Percentiles rank a stretch among this genome's conserved stretches.
Evolutionary conservation across 768 basidiomycete genomes (phyloP).

Genomic region (Nidularia pulvinata): DNA sequence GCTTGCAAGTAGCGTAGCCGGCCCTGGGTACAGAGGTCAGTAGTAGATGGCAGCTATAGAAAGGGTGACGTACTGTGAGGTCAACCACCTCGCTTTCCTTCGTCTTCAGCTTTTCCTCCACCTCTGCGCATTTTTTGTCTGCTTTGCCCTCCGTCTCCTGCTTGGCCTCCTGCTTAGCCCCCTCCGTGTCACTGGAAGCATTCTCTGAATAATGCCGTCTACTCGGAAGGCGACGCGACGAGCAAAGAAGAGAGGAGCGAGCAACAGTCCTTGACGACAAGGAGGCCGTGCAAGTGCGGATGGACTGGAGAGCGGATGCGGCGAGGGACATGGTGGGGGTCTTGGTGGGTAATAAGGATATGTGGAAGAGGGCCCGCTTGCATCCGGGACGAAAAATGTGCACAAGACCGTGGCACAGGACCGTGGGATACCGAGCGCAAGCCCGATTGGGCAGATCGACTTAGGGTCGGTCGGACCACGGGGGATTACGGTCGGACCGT

Average conservation of each 20-base stretch:
- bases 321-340: slow-evolving; percentile 44
- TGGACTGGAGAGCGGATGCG: slow-evolving; percentile 44
- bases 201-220: slow-evolving; percentile 63
- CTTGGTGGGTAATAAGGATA: no score
- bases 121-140: slow-evolving; percentile 22
- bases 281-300: slow-evolving; percentile 63
- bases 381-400: no score
- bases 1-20: slow-evolving; percentile 92
- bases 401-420: no score
- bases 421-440: no score
- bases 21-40: slow-evolving; percentile 45
- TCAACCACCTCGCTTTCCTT: slow-evolving; percentile 85
- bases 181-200: slow-evolving; percentile 23
- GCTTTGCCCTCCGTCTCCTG: slow-evolving; percentile 21
- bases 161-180: slow-evolving; percentile 17
- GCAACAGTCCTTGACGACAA: slow-evolving; percentile 47
- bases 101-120: slow-evolving; percentile 65
- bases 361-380: no score
- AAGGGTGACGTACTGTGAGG: slow-evolving; percentile 61
- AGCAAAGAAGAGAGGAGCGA: slow-evolving; percentile 27
- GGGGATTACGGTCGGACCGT: no score
- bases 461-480: no score
- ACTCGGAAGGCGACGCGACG: slow-evolving; percentile 18
- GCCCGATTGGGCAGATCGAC: no score
- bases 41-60: background rate